phyloP scores from a whole-genome alignment of 148 eudicot species.

The Rhododendron kiyosumense region DNA sequence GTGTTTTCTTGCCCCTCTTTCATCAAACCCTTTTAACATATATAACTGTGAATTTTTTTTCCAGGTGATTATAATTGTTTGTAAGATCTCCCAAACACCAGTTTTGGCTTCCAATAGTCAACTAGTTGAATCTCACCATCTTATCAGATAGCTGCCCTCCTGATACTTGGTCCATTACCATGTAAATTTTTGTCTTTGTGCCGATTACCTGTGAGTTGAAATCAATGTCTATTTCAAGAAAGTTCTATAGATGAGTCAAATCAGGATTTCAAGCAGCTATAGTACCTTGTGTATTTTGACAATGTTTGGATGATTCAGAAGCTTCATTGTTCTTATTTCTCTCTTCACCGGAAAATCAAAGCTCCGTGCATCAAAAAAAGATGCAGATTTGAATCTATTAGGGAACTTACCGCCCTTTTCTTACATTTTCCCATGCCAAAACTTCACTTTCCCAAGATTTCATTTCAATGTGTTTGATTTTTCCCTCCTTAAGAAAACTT shows the following conservation, averaged over 20 bases:
- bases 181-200: constrained; percentile 51
- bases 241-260: not conserved
- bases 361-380: not conserved
- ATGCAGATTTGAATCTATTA: not conserved
- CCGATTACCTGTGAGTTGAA: constrained; percentile 40
- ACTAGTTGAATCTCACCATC: constrained; percentile 25
- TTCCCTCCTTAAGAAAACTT: not conserved
- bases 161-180: constrained; percentile 50
- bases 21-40: constrained; percentile 17
- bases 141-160: constrained; percentile 58
- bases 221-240: not conserved
- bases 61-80: not conserved
- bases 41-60: constrained; percentile 24
- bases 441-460: not conserved
- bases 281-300: constrained; percentile 46
- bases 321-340: constrained; percentile 54
- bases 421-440: no score
- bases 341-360: constrained; percentile 30
- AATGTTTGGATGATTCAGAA: constrained; percentile 54
- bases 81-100: not conserved
- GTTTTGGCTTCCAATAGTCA: not conserved
- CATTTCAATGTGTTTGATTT: not conserved
- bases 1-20: constrained; percentile 35
- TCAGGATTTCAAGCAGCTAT: no score
- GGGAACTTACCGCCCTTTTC: not conserved